Evolutionary conservation across 1,284 basidiomycete species (phyloP).

Genomic region (Somion occarium): DNA sequence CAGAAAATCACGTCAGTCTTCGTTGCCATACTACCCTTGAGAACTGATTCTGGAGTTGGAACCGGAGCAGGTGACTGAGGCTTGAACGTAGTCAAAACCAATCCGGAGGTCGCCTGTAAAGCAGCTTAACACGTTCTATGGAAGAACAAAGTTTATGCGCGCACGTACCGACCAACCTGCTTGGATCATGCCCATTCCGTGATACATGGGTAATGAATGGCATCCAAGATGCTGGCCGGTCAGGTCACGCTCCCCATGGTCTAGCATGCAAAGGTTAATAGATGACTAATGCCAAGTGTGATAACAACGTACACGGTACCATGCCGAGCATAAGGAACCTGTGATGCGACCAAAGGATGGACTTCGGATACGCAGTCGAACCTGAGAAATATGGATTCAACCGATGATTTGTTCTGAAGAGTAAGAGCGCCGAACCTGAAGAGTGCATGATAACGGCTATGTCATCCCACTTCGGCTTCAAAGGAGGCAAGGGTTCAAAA

Average conservation of each 20-base stretch:
- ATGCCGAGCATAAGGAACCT: constrained; percentile 7
- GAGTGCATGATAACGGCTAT: constrained; percentile 27
- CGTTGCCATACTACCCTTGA: constrained; percentile 10
- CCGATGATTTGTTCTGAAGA: no score
- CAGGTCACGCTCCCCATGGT: constrained; percentile 18
- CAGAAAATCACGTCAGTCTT: constrained; percentile 16
- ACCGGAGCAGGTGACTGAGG: constrained; percentile 16
- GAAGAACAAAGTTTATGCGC: no score
- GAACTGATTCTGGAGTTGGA: constrained; percentile 17
- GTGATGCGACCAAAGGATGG: constrained; percentile 14
- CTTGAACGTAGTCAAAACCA: constrained; percentile 12
- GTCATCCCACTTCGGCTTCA: constrained; percentile 17
- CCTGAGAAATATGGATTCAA: constrained; percentile 9
- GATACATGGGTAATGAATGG: constrained; percentile 23
- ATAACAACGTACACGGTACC: constrained; percentile 13
- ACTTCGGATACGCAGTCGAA: constrained; percentile 20
- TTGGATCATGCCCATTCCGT: constrained; percentile 19
- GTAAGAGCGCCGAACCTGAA: constrained; percentile 20
- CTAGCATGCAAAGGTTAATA: constrained; percentile 4
- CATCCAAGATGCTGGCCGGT: constrained; percentile 15
- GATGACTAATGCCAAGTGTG: no score
- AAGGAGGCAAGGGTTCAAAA: constrained; percentile 15
- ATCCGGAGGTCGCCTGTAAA: constrained; percentile 7
- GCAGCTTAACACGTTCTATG: no score
- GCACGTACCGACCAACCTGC: constrained; percentile 16